Percentiles rank a stretch among this genome's conserved stretches.
Conservation (phyloP, 129 eudicot species). For the sunflower (Helianthus annuus) region DNA sequence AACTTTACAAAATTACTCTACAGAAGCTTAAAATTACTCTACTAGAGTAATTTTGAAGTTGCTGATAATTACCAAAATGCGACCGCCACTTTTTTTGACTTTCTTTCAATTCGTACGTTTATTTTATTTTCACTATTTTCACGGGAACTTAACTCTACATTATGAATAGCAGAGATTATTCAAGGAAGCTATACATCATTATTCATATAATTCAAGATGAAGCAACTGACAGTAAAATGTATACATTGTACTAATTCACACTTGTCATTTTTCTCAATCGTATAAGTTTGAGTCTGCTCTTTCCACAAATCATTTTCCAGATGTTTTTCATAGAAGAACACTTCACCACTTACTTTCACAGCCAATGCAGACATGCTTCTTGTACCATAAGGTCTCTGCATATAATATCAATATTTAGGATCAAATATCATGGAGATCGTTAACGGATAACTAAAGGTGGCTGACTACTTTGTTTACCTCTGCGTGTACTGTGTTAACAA, state of each 20-base stretch:
- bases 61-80: too few relatives aligned
- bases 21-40: too few relatives aligned
- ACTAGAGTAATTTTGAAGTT: too few relatives aligned
- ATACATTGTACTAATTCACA: neutral
- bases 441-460: neutral
- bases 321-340: constrained; percentile 59
- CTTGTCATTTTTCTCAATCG: constrained; percentile 37
- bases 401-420: constrained; percentile 7
- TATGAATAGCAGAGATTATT: neutral
- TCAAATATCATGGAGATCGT: neutral
- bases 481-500: neutral
- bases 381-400: constrained; percentile 88
- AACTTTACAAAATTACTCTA: too few relatives aligned
- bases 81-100: too few relatives aligned
- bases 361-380: constrained; percentile 73
- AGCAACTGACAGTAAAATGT: neutral
- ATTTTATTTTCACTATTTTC: too few relatives aligned
- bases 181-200: neutral
- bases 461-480: constrained; percentile 1
- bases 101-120: too few relatives aligned
- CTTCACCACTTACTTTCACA: constrained; percentile 49
- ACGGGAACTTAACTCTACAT: too few relatives aligned
- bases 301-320: constrained; percentile 61
- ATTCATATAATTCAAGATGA: neutral
- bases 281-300: constrained; percentile 44